These are phyloP conservation scores for Closterium sp. DNA, from an alignment of 139 green algal genomes.

Conservation along the genomic window DNA sequence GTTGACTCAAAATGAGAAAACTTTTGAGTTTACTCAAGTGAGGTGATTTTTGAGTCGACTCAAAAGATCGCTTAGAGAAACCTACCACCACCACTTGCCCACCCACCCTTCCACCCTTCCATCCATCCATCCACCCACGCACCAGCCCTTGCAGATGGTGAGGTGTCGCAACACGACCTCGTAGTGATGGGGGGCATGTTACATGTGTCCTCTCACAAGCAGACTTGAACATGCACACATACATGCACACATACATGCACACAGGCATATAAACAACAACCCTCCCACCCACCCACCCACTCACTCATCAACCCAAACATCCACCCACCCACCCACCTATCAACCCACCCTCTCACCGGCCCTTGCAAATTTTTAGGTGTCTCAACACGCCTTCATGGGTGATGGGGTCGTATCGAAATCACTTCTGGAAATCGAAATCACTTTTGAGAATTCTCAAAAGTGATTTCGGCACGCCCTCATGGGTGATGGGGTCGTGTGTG, in stretches of 20 bases:
- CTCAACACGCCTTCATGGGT: constrained; percentile 53
- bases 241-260: too few relatives aligned
- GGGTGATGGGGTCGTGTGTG: constrained; percentile 38
- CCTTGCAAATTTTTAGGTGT: constrained; percentile 54
- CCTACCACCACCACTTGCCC: background rate
- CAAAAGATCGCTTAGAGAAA: too few relatives aligned
- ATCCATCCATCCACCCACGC: background rate
- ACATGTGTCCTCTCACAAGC: background rate
- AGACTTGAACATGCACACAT: background rate
- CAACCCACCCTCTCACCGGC: background rate
- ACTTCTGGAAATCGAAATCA: too few relatives aligned
- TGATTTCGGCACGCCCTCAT: constrained; percentile 54
- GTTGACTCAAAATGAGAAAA: too few relatives aligned
- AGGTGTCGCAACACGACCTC: too few relatives aligned
- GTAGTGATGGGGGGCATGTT: too few relatives aligned
- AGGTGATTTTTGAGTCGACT: too few relatives aligned
- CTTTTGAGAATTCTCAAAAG: too few relatives aligned
- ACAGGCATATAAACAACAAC: too few relatives aligned
- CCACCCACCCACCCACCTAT: background rate
- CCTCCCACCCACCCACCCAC: background rate
- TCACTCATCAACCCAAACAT: background rate
- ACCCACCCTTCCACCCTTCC: background rate
- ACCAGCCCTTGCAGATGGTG: too few relatives aligned
- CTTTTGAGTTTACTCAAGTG: too few relatives aligned
- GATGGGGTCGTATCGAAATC: constrained; percentile 50